These are phyloP conservation scores for Lactarius quietus DNA, from an alignment of 768 basidiomycete genomes.

Conservation along the genomic window DNA sequence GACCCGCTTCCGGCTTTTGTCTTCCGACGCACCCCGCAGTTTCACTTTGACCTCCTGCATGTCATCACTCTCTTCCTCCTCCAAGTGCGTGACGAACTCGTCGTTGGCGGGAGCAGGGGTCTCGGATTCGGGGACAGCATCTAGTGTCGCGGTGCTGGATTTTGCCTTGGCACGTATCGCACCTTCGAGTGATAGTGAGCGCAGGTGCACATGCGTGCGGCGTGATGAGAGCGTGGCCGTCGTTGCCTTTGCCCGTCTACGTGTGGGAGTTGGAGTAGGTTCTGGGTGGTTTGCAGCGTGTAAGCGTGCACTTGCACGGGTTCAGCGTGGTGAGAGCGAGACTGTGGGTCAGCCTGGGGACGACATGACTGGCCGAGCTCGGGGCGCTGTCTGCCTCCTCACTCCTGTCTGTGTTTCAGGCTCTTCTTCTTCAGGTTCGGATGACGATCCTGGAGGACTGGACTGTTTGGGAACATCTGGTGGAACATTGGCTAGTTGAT, in stretches of 20 bases:
- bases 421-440: background rate
- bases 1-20: too few relatives aligned
- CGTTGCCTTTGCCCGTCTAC: background rate
- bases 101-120: too few relatives aligned
- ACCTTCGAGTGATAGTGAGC: background rate
- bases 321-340: constrained; percentile 3
- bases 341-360: too few relatives aligned
- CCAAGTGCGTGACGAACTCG: constrained; percentile 10
- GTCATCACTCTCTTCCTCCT: constrained; percentile 14
- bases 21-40: background rate
- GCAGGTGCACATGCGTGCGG: constrained; percentile 2
- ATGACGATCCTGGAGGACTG: too few relatives aligned
- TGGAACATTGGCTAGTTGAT: background rate
- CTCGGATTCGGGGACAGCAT: constrained; percentile 1
- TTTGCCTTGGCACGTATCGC: background rate
- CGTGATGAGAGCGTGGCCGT: background rate
- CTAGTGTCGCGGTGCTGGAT: background rate
- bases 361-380: background rate
- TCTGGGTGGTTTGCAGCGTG: background rate
- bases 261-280: background rate
- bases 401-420: background rate
- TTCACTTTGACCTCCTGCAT: constrained; percentile 21
- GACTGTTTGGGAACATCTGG: background rate
- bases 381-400: background rate
- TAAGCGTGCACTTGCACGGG: background rate